Conservation (phyloP, 2,329 filamentous ascomycete genomes). For the Diaporthe velutina region DNA sequence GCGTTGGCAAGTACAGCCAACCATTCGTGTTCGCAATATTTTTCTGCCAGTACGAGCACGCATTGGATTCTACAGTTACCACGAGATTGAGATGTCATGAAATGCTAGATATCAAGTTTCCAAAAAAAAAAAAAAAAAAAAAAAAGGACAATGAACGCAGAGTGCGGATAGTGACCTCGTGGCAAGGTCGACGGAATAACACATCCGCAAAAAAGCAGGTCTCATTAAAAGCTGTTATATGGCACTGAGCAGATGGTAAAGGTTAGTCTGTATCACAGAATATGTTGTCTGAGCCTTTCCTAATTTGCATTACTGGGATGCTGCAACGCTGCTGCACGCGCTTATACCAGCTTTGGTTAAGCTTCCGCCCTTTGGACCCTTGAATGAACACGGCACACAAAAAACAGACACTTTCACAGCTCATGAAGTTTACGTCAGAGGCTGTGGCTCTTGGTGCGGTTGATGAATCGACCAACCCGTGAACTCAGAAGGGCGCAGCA, state of each 20-base stretch:
- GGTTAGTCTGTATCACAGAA: not conserved
- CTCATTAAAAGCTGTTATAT: too few species aligned
- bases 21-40: too few species aligned
- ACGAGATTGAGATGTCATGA: too few species aligned
- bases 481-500: not conserved
- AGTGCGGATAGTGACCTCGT: too few species aligned
- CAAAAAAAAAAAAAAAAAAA: too few species aligned
- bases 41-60: too few species aligned
- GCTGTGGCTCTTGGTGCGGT: not conserved
- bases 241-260: not conserved
- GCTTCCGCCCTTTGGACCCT: not conserved
- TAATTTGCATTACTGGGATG: not conserved
- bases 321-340: not conserved
- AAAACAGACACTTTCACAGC: not conserved
- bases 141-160: too few species aligned
- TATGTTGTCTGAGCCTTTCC: not conserved
- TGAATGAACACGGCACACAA: not conserved
- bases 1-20: too few species aligned
- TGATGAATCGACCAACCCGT: not conserved
- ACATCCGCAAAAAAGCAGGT: too few species aligned
- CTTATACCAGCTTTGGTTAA: constrained; percentile 2
- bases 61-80: too few species aligned
- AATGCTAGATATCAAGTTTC: too few species aligned
- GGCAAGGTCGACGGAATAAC: too few species aligned
- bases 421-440: not conserved